Base-by-base conservation (phyloP, 192 early-diverging fungal genomes). In the Backusella mclennaniae region DNA sequence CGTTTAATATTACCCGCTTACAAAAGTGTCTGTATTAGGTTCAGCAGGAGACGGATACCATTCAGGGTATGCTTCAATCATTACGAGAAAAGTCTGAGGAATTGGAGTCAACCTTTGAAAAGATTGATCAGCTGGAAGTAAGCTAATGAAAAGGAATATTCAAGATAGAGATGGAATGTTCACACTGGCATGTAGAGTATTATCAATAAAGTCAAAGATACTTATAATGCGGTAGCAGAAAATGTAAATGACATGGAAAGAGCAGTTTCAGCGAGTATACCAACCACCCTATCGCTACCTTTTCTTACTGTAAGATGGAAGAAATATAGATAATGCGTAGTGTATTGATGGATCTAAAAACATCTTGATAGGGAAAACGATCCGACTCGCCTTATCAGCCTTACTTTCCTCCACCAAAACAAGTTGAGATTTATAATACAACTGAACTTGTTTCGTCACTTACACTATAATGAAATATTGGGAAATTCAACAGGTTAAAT, bases 401-500 rank as follows among this genome's bases (percentile, higher is more conserved):
- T 35, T 75, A 75, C n/a, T 75, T 75, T 21, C 74, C 74, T 15
- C 74, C 74, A 31, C 74, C 74, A 41, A 23, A 35, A 21, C 35
- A 38, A 1, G 63, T 75, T 19, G 74, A 75, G 14, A 75, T 75
- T 46, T 75, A 75, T 67, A 29, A 63, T 33, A 75, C 66, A 21
- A 21, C 66, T 12, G 66, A 66, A n/a, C 23, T 75, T 19, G 35
- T 67, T 39, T 33, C 35, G 2, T 31, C 12, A n/a, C 35, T 66
- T 42, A 56, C 75, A 53, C 26, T 81, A 0, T 23, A 8, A 52
- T 26, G 26, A 26, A 0, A 26, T 26, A 26, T 76, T 82, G 94
- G 52, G 9, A 26, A 46, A 12, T 42, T 14, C 12, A 42, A 3
- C 14, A 42, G 41, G 12, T 42, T 26, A 26, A 26, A 26, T 42